Evolutionary conservation across 139 green algal genomes (phyloP), one percentile per base, ranked within the genome.

Genomic region (Limnomonas spitsbergensis): DNA sequence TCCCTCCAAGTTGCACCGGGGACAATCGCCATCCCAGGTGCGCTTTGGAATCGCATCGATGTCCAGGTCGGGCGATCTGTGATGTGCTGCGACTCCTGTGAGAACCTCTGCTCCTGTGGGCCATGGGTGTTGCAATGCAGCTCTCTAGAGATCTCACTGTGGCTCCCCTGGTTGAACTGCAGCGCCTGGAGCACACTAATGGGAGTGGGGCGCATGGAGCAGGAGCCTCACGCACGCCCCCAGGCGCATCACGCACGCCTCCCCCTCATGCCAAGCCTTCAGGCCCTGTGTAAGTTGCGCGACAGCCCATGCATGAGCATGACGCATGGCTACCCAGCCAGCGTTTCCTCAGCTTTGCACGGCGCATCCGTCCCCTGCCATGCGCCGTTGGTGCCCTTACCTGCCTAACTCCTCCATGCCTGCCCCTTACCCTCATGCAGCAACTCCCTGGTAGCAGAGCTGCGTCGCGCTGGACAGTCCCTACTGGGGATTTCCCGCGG

Each of bases 371-470:
- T n/a, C n/a, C n/a, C n/a, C n/a, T n/a, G n/a, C n/a, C n/a, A n/a
- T n/a, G n/a, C n/a, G n/a, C n/a, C n/a, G n/a, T n/a, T 29, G 20
- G 20, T 61, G 20, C 47, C 47, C 14, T 61, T 61, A 61, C 47
- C 14, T 61, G 20, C 20, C 47, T 61, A 61, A 14, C 14, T 14
- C 14, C 14, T 61, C 20, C 20, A 29, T 61, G 47, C 20, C 14
- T 61, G 47, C 14, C 47, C 14, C 47, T 61, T 61, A 29, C 47
- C 20, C 47, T 29, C 14, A 61, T 61, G 14, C 56, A 70, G 56
- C n/a, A 70, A 70, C 4, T 70, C 29, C 56, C 56, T 70, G 56
- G 56, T 70, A 32, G 56, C 9, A 32, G 56, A 70, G 29, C 56
- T 70, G 56, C 56, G 56, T 4, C 9, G 29, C 7, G 56, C 56